A percentile compares a stretch with the other conserved stretches of the same genome.
Evolutionary conservation across 2,329 filamentous ascomycete species (phyloP).

Genomic region (Leptodontidium sp.): DNA sequence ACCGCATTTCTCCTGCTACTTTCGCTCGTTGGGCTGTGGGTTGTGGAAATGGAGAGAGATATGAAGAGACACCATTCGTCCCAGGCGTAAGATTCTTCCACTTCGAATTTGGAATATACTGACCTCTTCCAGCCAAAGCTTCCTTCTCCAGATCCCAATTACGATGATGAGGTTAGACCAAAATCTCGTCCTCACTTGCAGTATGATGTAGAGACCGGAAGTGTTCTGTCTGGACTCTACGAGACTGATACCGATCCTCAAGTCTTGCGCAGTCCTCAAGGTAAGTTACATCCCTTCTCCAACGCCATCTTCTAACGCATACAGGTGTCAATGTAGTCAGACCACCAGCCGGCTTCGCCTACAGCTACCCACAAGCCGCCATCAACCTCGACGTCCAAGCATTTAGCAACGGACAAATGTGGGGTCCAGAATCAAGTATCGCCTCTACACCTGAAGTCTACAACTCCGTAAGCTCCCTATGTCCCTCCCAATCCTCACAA

Average conservation of each 20-base stretch:
- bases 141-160: constrained; percentile 20
- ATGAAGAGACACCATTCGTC: constrained; percentile 37
- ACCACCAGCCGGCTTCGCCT: constrained; percentile 24
- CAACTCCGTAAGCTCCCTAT: constrained; percentile 19
- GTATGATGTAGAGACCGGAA: constrained; percentile 41
- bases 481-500: neutral
- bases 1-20: constrained; percentile 52
- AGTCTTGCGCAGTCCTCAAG: constrained; percentile 33
- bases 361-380: constrained; percentile 25
- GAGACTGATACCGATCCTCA: constrained; percentile 30
- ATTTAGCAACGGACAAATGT: neutral
- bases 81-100: constrained; percentile 29
- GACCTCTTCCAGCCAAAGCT: constrained; percentile 1
- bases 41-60: constrained; percentile 41
- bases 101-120: neutral
- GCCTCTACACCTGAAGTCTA: constrained; percentile 26
- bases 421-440: neutral
- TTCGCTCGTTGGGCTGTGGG: constrained; percentile 52
- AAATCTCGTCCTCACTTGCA: constrained; percentile 28
- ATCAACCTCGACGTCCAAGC: constrained; percentile 26
- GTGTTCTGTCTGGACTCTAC: constrained; percentile 34
- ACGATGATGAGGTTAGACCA: neutral
- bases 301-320: neutral
- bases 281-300: constrained; percentile 26
- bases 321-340: constrained; percentile 33